These are phyloP conservation scores for Pyrenophora seminiperda DNA, from an alignment of 2,329 filamentous ascomycete species.

Conservation along the genomic window DNA sequence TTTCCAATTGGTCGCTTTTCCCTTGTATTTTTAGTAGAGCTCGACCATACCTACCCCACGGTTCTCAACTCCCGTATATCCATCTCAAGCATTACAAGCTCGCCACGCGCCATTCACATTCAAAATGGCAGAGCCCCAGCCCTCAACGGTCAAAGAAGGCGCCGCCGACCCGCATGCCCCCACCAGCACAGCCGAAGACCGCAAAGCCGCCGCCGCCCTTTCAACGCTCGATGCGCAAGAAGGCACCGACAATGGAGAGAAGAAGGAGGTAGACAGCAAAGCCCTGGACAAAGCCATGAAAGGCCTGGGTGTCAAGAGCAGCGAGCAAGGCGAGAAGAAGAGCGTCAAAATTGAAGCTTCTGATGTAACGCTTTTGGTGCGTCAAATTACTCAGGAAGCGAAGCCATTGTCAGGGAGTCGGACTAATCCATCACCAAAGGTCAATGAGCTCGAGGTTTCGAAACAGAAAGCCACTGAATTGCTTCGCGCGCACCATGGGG, in stretches of 20 bases:
- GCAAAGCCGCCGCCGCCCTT: conserved; percentile 75
- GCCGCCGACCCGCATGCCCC: conserved; percentile 55
- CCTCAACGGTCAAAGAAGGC: conserved; percentile 63
- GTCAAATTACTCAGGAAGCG: conserved; percentile 35
- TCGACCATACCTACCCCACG: conserved; percentile 18
- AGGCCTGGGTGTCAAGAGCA: conserved; percentile 57
- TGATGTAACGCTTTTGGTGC: conserved; percentile 71
- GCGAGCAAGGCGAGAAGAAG: conserved; percentile 49
- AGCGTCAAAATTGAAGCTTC: conserved; percentile 73
- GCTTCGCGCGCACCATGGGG: conserved; percentile 72
- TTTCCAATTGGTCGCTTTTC: conserved; percentile 23
- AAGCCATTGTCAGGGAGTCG: neutral
- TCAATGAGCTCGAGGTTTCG: conserved; percentile 72
- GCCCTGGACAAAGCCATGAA: conserved; percentile 75
- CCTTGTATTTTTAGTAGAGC: neutral
- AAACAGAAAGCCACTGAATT: conserved; percentile 77
- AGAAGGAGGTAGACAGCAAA: conserved; percentile 69
- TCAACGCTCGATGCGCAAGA: conserved; percentile 67
- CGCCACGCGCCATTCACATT: conserved; percentile 1
- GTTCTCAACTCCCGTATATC: conserved; percentile 1
- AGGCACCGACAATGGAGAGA: conserved; percentile 55
- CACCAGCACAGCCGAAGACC: conserved; percentile 70
- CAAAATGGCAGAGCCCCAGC: conserved; percentile 67
- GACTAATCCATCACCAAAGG: conserved; percentile 28
- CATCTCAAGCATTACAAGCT: neutral